These are phyloP conservation scores for Physcomitrium patens DNA, from an alignment of 225 moss, liverwort and hornwort species.

Conservation along the genomic window DNA sequence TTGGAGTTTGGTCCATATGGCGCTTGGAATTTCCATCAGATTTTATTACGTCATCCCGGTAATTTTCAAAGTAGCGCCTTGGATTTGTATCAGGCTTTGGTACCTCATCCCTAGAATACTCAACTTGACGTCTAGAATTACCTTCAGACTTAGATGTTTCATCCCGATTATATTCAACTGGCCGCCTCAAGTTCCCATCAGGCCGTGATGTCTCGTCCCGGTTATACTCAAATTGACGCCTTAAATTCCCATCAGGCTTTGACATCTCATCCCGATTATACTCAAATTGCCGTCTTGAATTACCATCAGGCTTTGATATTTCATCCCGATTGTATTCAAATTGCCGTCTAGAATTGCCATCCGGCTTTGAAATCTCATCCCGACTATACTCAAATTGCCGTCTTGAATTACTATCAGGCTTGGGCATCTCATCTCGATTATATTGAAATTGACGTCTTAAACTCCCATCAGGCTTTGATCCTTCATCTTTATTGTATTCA, in stretches of 20 bases:
- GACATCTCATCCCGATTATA: conserved; percentile 26
- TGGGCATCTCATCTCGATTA: conserved; percentile 7
- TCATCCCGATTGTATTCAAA: conserved; percentile 44
- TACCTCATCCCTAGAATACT: no score
- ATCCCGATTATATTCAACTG: no score
- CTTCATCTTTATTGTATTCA: conserved; percentile 16
- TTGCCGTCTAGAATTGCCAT: conserved; percentile 45
- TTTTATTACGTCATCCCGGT: conserved; percentile 25
- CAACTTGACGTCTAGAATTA: no score
- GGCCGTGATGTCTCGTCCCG: no score
- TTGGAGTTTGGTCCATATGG: conserved; percentile 46
- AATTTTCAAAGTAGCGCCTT: neutral
- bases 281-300: conserved; percentile 35
- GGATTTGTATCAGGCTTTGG: no score
- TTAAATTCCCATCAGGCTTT: conserved; percentile 25
- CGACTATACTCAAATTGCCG: conserved; percentile 35
- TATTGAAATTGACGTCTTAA: conserved; percentile 39
- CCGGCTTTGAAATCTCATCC: conserved; percentile 42
- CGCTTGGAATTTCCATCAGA: conserved; percentile 19
- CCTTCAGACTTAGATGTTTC: no score
- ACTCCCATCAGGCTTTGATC: conserved; percentile 31
- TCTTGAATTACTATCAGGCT: conserved; percentile 33
- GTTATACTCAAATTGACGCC: conserved; percentile 5
- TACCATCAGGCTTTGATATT: conserved; percentile 31
- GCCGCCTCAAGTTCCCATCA: no score